A percentile compares a stretch with the other conserved stretches of the same genome.
Conservation (phyloP, 164 flowering plant species). For the Magnolia kwangsiensis region DNA sequence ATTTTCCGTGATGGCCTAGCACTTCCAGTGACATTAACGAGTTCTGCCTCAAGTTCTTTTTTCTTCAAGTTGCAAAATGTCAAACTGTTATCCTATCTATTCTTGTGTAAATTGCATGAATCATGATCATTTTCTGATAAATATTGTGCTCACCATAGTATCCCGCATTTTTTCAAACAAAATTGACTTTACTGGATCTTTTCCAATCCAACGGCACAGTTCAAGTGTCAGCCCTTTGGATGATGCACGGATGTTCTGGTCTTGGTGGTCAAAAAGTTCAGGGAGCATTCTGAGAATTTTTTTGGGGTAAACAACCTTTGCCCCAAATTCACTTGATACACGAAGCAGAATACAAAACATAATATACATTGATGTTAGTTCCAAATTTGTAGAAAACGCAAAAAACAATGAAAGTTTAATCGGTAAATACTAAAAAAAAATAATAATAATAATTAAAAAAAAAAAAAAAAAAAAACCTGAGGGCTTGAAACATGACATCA, state of each 20-base stretch:
- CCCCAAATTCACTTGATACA: constrained; percentile 79
- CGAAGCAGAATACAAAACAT: background rate
- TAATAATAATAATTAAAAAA: background rate
- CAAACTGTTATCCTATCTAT: background rate
- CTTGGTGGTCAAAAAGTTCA: constrained; percentile 98
- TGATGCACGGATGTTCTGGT: constrained; percentile 96
- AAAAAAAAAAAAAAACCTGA: constrained; percentile 47
- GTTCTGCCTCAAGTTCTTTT: constrained; percentile 99
- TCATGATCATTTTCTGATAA: background rate
- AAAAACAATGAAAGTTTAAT: background rate
- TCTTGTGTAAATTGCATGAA: background rate
- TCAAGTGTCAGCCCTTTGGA: constrained; percentile 96
- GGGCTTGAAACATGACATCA: constrained; percentile 99
- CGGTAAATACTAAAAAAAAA: no score
- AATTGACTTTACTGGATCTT: constrained; percentile 90
- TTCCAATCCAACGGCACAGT: constrained; percentile 99
- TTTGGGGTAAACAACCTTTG: constrained; percentile 92
- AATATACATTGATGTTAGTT: background rate
- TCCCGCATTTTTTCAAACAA: constrained; percentile 98
- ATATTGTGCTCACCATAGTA: constrained; percentile 65
- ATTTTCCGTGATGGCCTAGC: constrained; percentile 93
- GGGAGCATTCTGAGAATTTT: constrained; percentile 96
- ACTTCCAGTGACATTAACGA: constrained; percentile 73
- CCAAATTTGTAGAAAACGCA: background rate
- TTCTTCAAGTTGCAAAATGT: constrained; percentile 37